Percentiles rank a stretch among this genome's conserved stretches.
These are phyloP conservation scores for Leptographium flavum DNA, from an alignment of 2,329 filamentous ascomycete species.

Conservation along the genomic window DNA sequence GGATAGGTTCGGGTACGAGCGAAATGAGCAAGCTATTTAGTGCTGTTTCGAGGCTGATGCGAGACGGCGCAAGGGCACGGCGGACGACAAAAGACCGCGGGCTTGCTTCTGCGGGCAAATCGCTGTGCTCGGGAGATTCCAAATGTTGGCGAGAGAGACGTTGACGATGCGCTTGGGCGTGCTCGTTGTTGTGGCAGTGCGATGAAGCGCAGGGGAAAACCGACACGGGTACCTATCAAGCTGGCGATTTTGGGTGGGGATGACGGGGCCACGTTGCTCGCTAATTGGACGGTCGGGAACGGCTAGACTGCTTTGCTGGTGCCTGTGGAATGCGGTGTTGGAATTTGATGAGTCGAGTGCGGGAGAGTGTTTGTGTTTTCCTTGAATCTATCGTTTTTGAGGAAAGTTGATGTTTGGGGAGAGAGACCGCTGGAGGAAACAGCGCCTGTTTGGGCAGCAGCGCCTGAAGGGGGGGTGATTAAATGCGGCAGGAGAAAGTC, in stretches of 20 bases:
- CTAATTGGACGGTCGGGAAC: background rate
- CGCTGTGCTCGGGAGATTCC: background rate
- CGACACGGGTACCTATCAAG: background rate
- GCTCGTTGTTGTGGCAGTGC: constrained; percentile 1
- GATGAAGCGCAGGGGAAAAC: background rate
- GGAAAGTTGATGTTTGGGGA: too few relatives aligned
- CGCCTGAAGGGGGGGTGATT: too few relatives aligned
- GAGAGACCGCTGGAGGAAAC: too few relatives aligned
- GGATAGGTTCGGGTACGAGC: background rate
- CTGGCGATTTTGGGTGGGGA: constrained; percentile 1
- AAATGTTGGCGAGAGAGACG: background rate
- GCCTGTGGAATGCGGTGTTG: background rate
- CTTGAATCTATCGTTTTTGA: too few relatives aligned
- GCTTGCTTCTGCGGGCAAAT: too few relatives aligned
- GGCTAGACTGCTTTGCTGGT: background rate
- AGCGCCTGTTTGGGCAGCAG: too few relatives aligned
- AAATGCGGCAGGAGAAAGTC: too few relatives aligned
- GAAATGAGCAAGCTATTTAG: background rate
- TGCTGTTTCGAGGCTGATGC: background rate
- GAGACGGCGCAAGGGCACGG: background rate
- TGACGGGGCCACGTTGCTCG: background rate
- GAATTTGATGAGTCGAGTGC: too few relatives aligned
- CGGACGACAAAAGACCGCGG: too few relatives aligned
- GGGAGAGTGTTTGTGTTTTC: too few relatives aligned
- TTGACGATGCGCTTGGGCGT: background rate